Conservation (phyloP, 805 yeast genomes). For the Maudiozyma bulderi region DNA sequence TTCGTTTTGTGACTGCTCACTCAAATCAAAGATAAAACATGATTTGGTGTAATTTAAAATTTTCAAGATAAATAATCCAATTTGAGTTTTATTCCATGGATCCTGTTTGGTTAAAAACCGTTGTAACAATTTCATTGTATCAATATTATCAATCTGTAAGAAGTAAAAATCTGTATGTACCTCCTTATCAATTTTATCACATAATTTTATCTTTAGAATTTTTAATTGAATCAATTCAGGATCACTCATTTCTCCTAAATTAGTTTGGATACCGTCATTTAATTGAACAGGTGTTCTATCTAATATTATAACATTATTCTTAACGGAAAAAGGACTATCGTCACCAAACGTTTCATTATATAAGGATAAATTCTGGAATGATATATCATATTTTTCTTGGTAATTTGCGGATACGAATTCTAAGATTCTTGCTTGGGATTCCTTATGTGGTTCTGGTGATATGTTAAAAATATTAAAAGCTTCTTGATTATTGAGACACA, state of each 20-base stretch:
- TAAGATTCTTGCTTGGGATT: constrained; percentile 9
- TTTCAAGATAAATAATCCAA: constrained; percentile 20
- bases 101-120: constrained; percentile 5
- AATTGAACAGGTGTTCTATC: not conserved
- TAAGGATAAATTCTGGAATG: constrained; percentile 20
- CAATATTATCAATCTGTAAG: constrained; percentile 17
- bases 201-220: constrained; percentile 14
- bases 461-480: constrained; percentile 22
- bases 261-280: not conserved
- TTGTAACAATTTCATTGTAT: constrained; percentile 10
- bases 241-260: not conserved
- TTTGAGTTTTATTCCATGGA: constrained; percentile 12
- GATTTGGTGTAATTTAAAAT: constrained; percentile 30
- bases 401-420: constrained; percentile 12
- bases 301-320: not conserved
- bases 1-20: too few relatives aligned
- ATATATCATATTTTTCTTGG: constrained; percentile 9
- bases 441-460: constrained; percentile 10
- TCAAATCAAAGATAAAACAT: constrained; percentile 25
- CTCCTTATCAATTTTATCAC: not conserved
- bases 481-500: constrained; percentile 16
- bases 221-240: constrained; percentile 10
- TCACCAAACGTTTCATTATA: constrained; percentile 13
- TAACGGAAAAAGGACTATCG: not conserved
- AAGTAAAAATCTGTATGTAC: constrained; percentile 15